Conservation (phyloP, 768 basidiomycete genomes). For the Dictyophora rubrovolvata region DNA sequence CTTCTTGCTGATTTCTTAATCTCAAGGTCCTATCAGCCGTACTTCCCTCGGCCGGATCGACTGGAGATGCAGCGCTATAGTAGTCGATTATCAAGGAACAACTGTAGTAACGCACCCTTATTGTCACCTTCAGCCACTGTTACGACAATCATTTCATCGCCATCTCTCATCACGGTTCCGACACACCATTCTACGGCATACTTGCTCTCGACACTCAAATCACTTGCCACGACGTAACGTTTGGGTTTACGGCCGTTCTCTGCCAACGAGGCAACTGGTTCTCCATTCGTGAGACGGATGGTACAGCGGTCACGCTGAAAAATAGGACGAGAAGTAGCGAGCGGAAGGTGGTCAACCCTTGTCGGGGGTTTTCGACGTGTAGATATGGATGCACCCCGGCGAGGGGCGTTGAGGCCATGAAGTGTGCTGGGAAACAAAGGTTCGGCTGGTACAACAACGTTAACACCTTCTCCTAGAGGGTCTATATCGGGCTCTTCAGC, state of each 20-base stretch:
- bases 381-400: constrained; percentile 21
- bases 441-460: constrained; percentile 75
- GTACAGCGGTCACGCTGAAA: constrained; percentile 92
- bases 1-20: constrained; percentile 86
- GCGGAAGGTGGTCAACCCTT: constrained; percentile 52
- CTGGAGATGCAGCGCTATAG: constrained; percentile 24
- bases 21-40: constrained; percentile 68
- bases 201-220: constrained; percentile 85
- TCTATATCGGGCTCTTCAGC: constrained; percentile 47
- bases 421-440: constrained; percentile 74
- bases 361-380: constrained; percentile 52
- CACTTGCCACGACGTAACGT: constrained; percentile 83
- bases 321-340: constrained; percentile 63
- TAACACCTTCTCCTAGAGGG: constrained; percentile 86
- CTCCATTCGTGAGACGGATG: constrained; percentile 79
- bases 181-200: constrained; percentile 99
- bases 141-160: constrained; percentile 87
- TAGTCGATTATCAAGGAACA: constrained; percentile 2
- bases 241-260: constrained; percentile 46
- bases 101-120: constrained; percentile 47
- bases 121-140: constrained; percentile 88
- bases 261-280: constrained; percentile 46
- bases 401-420: constrained; percentile 31
- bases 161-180: constrained; percentile 89
- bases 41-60: constrained; percentile 62